Conservation (phyloP, 345 rosid genomes). For the Raphanus raphanistrum region DNA sequence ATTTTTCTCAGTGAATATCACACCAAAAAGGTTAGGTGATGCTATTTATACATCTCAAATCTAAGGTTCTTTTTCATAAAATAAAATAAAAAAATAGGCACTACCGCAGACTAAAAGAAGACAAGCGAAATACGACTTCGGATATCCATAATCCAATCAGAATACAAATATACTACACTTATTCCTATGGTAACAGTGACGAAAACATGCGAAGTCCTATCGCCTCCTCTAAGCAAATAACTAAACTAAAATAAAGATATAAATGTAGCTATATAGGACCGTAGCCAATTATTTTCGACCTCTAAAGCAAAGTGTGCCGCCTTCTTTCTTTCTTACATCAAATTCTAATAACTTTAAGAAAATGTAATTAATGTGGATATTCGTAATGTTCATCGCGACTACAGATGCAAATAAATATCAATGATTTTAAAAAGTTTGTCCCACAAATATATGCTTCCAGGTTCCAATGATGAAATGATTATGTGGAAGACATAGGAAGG, state of each 20-base stretch:
- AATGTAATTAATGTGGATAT: constrained; percentile 14
- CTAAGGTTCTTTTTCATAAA: neutral
- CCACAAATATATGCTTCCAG: constrained; percentile 24
- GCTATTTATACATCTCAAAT: constrained; percentile 1
- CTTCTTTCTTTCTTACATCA: constrained; percentile 17
- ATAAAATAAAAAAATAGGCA: neutral
- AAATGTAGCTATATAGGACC: constrained; percentile 1
- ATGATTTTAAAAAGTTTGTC: constrained; percentile 14
- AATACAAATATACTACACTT: neutral
- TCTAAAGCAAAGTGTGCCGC: constrained; percentile 28
- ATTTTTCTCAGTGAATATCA: neutral
- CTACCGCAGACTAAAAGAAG: neutral
- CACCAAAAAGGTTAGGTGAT: neutral
- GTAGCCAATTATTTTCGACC: constrained; percentile 17
- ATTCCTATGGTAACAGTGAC: neutral
- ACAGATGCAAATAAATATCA: constrained; percentile 16
- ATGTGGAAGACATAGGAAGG: constrained; percentile 35
- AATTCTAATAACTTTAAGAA: neutral
- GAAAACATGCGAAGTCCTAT: neutral
- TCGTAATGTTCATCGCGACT: constrained; percentile 15
- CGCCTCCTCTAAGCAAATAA: constrained; percentile 8
- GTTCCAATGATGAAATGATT: constrained; percentile 43
- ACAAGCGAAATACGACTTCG: constrained; percentile 24
- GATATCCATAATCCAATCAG: constrained; percentile 13
- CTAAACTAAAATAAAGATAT: constrained; percentile 1